Evolutionary conservation across 495 filamentous ascomycete species (phyloP).

Genomic region (Chaetomium fimeti): DNA sequence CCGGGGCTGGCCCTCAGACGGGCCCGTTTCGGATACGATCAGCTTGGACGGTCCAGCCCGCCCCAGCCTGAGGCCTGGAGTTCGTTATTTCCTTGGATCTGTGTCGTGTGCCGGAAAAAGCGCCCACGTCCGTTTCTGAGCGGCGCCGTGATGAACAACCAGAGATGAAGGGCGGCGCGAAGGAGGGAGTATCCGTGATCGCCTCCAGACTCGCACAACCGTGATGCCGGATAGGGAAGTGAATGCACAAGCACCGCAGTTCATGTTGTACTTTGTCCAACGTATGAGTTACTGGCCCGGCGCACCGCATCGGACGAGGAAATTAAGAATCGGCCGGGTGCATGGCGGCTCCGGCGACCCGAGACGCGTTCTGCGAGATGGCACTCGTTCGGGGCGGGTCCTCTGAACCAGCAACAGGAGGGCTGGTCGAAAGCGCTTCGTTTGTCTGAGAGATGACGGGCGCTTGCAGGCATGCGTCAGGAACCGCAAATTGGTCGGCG

Average conservation of each 20-base stretch:
- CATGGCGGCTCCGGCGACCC: not conserved
- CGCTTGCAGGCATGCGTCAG: constrained; percentile 15
- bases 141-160: too few relatives aligned
- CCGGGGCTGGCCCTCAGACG: not conserved
- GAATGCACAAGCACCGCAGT: not conserved
- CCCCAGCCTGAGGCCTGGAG: not conserved
- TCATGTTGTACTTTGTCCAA: not conserved
- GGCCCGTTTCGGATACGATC: too few relatives aligned
- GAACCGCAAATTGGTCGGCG: constrained; percentile 32
- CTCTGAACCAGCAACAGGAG: not conserved
- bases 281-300: not conserved
- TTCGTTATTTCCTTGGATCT: not conserved
- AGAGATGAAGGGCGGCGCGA: too few relatives aligned
- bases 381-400: not conserved
- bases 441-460: constrained; percentile 7
- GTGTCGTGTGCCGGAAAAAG: not conserved
- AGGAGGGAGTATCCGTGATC: too few relatives aligned
- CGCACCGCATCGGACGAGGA: constrained; percentile 2
- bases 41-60: not conserved
- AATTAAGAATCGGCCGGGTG: not conserved
- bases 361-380: constrained; percentile 7
- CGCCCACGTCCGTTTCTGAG: too few relatives aligned
- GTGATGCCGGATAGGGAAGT: not conserved
- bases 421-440: not conserved
- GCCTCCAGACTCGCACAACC: not conserved